Base-by-base conservation (phyloP, 2,329 filamentous ascomycete species). In the Fusarium coicis region DNA sequence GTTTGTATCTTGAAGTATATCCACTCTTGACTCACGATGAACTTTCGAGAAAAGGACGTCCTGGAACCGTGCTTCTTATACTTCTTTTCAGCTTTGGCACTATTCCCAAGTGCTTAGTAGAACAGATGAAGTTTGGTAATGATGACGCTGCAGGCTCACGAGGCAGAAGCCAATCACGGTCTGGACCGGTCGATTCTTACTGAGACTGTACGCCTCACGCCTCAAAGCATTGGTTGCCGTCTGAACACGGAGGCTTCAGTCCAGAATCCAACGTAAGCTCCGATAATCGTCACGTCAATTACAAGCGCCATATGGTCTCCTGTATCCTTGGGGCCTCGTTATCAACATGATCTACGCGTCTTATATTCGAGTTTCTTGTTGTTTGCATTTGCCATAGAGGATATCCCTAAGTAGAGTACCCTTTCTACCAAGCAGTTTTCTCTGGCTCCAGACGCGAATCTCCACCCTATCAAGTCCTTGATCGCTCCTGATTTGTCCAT, bases 91-190 rank as follows among this genome's bases (percentile, higher is more conserved):
- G n/a, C 3, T 7, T 26, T 26, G 26, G 9, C 21, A n/a, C 23
- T 32, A 23, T 28, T 44, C 19, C 12, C 21, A 68, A 52, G 16
- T 30, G 26, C 5, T 40, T 61, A 32, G 56, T 46, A 39, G n/a
- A 7, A 6, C 10, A 5, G 14, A 5, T 12, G n/a, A n/a, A 37
- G 23, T 46, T 44, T 8, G 43, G 19, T 56, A 55, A 70, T 55
- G 23, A 70, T 70, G 67, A 70, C 67, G 66, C 59, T 32, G 36
- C 23, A 30, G 26, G 12, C 10, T 56, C 30, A 34, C n/a, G 19
- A 36, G 23, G 55, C 18, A 40, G 39, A 42, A 44, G 56, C 56
- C 39, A 64, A 61, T 44, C 44, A 39, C 23, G 23, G 30, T 32
- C n/a, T 59, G 10, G 36, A 14, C n/a, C 39, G 14, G 15, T 46